Base-by-base conservation (phyloP, 345 rosid genomes). In the Rhodamnia argentea region DNA sequence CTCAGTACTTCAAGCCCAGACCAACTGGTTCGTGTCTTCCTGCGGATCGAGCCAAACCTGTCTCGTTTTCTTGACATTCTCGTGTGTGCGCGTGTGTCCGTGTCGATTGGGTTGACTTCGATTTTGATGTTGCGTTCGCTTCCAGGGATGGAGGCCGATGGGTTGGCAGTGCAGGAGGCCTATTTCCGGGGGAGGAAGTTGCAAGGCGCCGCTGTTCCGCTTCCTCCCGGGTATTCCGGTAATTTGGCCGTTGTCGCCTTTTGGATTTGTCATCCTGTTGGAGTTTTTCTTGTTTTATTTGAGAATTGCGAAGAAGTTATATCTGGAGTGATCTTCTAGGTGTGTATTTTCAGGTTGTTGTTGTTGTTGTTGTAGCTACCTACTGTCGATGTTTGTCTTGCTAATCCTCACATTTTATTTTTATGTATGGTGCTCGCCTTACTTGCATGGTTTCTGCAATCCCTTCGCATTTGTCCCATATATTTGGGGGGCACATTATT, bases 111-210 rank as follows among this genome's bases (percentile, higher is more conserved):
- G 54, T 37, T 27, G 82, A 55, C 24, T 59, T 47, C 75, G 59
- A 37, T 20, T 81, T 58, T 57, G 26, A 13, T 18, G 24, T 55
- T 83, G 27, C 32, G 50, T 47, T 26, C 82, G 62, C 86, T 37
- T 85, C 52, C 75, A 95, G 99, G 91, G 82, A 82, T 90, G 0
- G 95, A 94, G 85, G 87, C 89, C 82, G 98, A 96, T 85, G 98
- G 95, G 74, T 87, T 95, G 57, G 86, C 52, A 64, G 90, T 90
- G 5, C 92, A 96, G 89, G 96, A 97, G 92, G 94, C 97, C 12
- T 88, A 92, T 92, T 97, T 96, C 90, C 91, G 99, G 90, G 98
- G 99, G 84, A 94, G 98, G 90, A 94, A 91, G 88, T 84, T 97
- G 91, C 93, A 89, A 6, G 99, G 99, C 81, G 89, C 94, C 47